Percentiles rank a stretch among this genome's conserved stretches.
Evolutionary conservation across 148 eudicot species (phyloP).

Genomic region (Nepenthes mirabilis): DNA sequence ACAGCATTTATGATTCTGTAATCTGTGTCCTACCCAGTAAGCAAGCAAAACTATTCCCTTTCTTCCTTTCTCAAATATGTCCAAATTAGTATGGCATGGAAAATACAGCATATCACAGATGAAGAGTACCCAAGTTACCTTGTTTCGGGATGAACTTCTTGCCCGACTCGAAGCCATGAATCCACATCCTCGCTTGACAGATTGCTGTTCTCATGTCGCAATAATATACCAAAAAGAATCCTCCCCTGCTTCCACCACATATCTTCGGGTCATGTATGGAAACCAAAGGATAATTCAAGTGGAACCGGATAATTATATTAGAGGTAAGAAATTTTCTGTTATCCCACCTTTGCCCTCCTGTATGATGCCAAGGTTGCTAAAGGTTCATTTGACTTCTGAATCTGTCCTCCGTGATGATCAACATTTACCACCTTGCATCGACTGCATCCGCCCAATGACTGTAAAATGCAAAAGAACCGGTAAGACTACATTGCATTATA

Average conservation of each 20-base stretch:
- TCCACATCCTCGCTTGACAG: constrained; percentile 15
- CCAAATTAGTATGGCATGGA: too few relatives aligned
- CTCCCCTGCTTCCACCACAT: constrained; percentile 51
- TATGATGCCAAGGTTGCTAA: constrained; percentile 84
- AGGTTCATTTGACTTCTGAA: constrained; percentile 65
- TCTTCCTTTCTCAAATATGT: too few relatives aligned
- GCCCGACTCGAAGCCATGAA: constrained; percentile 54
- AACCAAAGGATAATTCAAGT: neutral
- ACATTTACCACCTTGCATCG: constrained; percentile 94
- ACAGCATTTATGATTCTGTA: too few relatives aligned
- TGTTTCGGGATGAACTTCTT: constrained; percentile 43
- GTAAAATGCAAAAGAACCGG: constrained; percentile 8
- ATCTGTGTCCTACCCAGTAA: too few relatives aligned
- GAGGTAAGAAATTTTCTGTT: constrained; percentile 3
- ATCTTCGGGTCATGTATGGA: neutral
- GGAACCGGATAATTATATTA: neutral
- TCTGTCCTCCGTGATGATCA: constrained; percentile 30
- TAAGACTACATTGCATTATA: neutral
- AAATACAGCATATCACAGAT: too few relatives aligned
- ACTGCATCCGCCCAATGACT: constrained; percentile 94
- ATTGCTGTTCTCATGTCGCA: constrained; percentile 28
- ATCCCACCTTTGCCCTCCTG: constrained; percentile 65
- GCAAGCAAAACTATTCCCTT: too few relatives aligned
- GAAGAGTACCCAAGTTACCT: constrained; percentile 7
- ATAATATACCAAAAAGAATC: constrained; percentile 65